phyloP scores from a whole-genome alignment of 768 basidiomycete genomes.

The Pleurotus salmoneostramineus region DNA sequence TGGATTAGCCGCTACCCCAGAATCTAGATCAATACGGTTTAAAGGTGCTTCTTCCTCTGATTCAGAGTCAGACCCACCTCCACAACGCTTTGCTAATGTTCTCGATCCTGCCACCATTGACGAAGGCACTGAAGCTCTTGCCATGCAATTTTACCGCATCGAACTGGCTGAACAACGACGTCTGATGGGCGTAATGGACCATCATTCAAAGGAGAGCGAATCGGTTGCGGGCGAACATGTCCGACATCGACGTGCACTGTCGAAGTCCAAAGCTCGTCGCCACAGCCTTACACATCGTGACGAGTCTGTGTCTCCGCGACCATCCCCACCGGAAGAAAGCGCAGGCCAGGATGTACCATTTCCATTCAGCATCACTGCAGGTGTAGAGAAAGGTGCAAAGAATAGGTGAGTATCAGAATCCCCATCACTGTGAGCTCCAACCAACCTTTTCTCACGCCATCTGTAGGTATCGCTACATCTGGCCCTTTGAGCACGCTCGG shows the following conservation, averaged over 20 bases:
- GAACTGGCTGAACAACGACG: slow-evolving; percentile 89
- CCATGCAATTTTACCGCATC: slow-evolving; percentile 91
- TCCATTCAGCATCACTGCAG: slow-evolving; percentile 93
- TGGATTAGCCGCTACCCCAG: neutral
- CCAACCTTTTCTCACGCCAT: neutral
- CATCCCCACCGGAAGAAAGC: neutral
- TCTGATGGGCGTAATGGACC: slow-evolving; percentile 87
- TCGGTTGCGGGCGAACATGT: slow-evolving; percentile 12
- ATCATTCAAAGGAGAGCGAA: slow-evolving; percentile 68
- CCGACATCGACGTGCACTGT: neutral
- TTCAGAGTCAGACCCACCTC: neutral
- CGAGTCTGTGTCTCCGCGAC: slow-evolving; percentile 14
- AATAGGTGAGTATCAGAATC: slow-evolving; percentile 71
- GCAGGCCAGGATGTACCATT: slow-evolving; percentile 30
- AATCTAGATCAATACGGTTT: neutral
- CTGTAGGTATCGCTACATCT: slow-evolving; percentile 87
- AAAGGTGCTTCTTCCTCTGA: neutral
- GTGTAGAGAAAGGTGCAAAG: slow-evolving; percentile 91
- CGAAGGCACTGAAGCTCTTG: slow-evolving; percentile 74
- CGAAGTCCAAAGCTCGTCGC: neutral
- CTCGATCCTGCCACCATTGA: slow-evolving; percentile 40
- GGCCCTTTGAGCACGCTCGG: slow-evolving; percentile 95
- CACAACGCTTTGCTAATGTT: slow-evolving; percentile 14
- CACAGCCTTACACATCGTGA: neutral
- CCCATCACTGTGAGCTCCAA: neutral